phyloP scores from a whole-genome alignment of 2,329 filamentous ascomycete species.

The Talaromyces albobiverticillius region DNA sequence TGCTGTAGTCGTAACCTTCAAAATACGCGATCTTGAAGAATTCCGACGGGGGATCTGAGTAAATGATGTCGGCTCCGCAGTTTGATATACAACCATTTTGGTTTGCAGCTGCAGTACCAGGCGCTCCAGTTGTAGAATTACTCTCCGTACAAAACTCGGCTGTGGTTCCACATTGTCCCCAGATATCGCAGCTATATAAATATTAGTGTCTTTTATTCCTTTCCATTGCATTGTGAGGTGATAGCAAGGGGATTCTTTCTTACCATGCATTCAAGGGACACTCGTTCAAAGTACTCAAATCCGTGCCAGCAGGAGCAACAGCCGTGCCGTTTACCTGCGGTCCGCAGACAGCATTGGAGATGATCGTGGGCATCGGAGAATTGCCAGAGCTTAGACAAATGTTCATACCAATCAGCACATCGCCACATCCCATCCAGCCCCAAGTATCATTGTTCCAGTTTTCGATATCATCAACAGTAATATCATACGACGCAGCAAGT shows the following conservation, averaged over 20 bases:
- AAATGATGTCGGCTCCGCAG: conserved; percentile 38
- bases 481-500: background rate
- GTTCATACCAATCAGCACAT: conserved; percentile 22
- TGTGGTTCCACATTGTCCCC: conserved; percentile 45
- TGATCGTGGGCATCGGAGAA: conserved; percentile 33
- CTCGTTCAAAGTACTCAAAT: conserved; percentile 35
- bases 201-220: too few relatives aligned
- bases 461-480: conserved; percentile 24
- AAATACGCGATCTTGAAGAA: conserved; percentile 27
- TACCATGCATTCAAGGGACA: conserved; percentile 38
- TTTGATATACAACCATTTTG: conserved; percentile 42
- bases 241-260: background rate
- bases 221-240: background rate
- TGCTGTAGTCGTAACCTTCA: conserved; percentile 27
- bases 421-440: conserved; percentile 39
- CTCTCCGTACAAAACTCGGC: conserved; percentile 38
- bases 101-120: conserved; percentile 33
- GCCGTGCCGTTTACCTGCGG: conserved; percentile 37
- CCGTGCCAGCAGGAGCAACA: background rate
- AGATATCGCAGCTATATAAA: conserved; percentile 32
- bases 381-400: conserved; percentile 38
- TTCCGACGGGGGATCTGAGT: conserved; percentile 15
- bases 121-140: conserved; percentile 26
- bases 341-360: conserved; percentile 39
- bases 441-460: conserved; percentile 39